Evolutionary conservation across 805 yeast species (phyloP).

Genomic region (Starmera caribaea): DNA sequence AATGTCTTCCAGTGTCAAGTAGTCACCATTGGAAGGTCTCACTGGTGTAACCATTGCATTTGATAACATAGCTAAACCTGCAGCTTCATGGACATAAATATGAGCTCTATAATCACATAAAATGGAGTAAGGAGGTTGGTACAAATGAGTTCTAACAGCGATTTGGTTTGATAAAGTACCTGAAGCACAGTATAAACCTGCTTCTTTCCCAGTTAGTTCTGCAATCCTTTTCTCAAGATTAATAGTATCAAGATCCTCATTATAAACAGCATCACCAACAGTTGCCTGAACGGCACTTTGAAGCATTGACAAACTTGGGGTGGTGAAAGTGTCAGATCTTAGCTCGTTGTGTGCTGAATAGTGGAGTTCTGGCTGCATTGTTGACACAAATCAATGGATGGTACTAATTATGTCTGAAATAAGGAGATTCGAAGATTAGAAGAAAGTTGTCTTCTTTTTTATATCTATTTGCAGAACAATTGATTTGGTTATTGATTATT

Average conservation of each 20-base stretch:
- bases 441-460: no score
- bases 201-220: conserved; percentile 64
- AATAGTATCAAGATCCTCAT: conserved; percentile 67
- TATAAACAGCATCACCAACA: conserved; percentile 83
- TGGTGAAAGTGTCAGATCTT: conserved; percentile 83
- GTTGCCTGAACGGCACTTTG: conserved; percentile 47
- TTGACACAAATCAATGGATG: no score
- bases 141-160: conserved; percentile 64
- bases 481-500: no score
- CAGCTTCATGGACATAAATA: conserved; percentile 78
- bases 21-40: conserved; percentile 62
- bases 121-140: conserved; percentile 79
- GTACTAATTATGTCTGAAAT: no score
- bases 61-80: conserved; percentile 80
- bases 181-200: conserved; percentile 75
- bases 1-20: conserved; percentile 76
- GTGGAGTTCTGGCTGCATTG: background rate
- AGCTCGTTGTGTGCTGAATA: conserved; percentile 35
- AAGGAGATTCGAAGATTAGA: no score
- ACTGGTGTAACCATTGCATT: conserved; percentile 90
- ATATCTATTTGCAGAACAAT: no score
- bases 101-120: conserved; percentile 84
- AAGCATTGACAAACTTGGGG: conserved; percentile 70
- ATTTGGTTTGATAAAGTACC: conserved; percentile 91
- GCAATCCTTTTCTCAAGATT: conserved; percentile 58